Percentiles rank a stretch among this genome's conserved stretches.
These are phyloP conservation scores for Alternaria viburni DNA, from an alignment of 2,329 filamentous ascomycete genomes.

Conservation along the genomic window DNA sequence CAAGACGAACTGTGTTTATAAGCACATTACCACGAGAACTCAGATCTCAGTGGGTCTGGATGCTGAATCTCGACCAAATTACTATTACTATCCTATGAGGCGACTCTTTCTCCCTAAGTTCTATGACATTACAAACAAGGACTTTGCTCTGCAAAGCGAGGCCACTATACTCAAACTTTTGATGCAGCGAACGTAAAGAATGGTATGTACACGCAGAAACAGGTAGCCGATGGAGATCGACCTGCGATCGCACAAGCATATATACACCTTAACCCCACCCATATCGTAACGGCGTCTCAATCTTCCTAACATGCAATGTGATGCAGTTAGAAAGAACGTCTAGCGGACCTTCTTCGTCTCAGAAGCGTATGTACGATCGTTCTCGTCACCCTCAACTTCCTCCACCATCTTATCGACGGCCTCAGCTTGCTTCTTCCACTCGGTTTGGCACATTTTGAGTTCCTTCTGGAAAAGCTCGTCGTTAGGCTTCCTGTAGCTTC, in stretches of 20 bases:
- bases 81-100: conserved; percentile 3
- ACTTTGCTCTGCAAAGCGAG: not conserved
- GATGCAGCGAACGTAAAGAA: conserved; percentile 14
- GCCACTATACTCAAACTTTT: conserved; percentile 5
- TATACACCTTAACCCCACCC: not conserved
- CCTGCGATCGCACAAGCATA: conserved; percentile 6
- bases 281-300: conserved; percentile 12
- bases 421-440: conserved; percentile 78
- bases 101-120: not conserved
- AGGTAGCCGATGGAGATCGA: not conserved
- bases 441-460: conserved; percentile 79
- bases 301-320: not conserved
- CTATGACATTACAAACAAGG: conserved; percentile 8
- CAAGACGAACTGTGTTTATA: not conserved
- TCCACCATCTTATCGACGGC: conserved; percentile 79
- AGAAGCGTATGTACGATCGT: conserved; percentile 53
- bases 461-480: conserved; percentile 83
- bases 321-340: not conserved
- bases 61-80: not conserved
- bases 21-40: not conserved
- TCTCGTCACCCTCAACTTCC: conserved; percentile 68
- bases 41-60: not conserved
- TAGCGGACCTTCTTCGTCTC: conserved; percentile 48
- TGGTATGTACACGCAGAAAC: conserved; percentile 9
- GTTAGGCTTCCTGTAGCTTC: conserved; percentile 86